Conservation (phyloP, 176 grass and related monocot genomes). For the Ensete ventricosum region DNA sequence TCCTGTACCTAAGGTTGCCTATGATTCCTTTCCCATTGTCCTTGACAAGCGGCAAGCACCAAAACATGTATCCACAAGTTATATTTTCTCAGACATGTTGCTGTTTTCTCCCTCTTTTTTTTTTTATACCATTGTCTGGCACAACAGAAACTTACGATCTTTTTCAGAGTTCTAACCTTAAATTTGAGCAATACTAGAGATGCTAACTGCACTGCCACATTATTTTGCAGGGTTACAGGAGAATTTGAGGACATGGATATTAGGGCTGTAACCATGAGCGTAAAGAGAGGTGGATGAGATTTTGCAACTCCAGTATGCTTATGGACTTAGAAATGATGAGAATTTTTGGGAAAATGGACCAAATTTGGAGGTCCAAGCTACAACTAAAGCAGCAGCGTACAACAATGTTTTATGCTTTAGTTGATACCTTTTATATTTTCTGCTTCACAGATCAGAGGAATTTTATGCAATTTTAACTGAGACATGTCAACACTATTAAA, state of each 20-base stretch:
- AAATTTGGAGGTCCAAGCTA: background rate
- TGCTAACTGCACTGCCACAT: background rate
- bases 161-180: background rate
- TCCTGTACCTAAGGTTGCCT: too few relatives aligned
- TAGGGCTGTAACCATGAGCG: background rate
- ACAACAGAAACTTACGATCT: background rate
- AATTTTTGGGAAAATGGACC: background rate
- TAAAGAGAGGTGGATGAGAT: background rate
- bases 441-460: too few relatives aligned
- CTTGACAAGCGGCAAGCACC: too few relatives aligned
- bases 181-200: background rate
- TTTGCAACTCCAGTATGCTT: background rate
- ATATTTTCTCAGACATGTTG: too few relatives aligned
- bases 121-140: too few relatives aligned
- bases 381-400: background rate
- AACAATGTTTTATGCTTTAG: background rate
- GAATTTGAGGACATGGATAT: conserved; percentile 41
- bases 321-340: background rate
- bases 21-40: too few relatives aligned
- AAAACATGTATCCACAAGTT: too few relatives aligned
- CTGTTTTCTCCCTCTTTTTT: too few relatives aligned
- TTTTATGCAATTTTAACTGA: too few relatives aligned
- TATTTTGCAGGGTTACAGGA: conserved; percentile 49
- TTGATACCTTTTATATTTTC: too few relatives aligned
- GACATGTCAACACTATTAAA: too few relatives aligned